Evolutionary conservation across 2,329 filamentous ascomycete genomes (phyloP).

Genomic region (Orbilia oligospora): DNA sequence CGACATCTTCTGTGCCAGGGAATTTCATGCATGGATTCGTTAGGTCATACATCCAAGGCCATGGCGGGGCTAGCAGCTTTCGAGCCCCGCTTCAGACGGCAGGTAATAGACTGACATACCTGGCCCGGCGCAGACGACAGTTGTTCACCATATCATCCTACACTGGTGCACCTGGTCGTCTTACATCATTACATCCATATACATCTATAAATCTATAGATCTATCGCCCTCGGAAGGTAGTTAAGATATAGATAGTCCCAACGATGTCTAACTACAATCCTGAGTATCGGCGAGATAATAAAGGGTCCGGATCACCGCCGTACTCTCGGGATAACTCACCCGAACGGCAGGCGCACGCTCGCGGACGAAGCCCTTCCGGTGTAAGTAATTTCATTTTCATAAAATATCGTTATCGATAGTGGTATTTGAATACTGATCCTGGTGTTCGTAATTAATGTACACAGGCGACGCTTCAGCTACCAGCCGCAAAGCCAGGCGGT

Average conservation of each 20-base stretch:
- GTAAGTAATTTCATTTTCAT: slow-evolving; percentile 27
- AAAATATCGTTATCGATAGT: too few species aligned
- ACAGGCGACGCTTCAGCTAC: slow-evolving; percentile 49
- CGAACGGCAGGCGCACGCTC: slow-evolving; percentile 32
- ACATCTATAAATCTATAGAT: neutral
- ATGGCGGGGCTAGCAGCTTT: slow-evolving; percentile 19
- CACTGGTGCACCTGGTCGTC: neutral
- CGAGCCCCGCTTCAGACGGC: slow-evolving; percentile 15
- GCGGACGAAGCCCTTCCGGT: slow-evolving; percentile 37
- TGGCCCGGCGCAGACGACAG: slow-evolving; percentile 35
- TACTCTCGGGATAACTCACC: slow-evolving; percentile 55
- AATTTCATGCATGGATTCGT: slow-evolving; percentile 21
- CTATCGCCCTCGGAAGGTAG: too few species aligned
- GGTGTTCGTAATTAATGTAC: neutral
- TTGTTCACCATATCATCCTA: neutral
- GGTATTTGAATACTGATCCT: neutral
- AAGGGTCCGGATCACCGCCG: slow-evolving; percentile 33
- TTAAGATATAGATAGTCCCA: too few species aligned
- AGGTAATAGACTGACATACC: slow-evolving; percentile 5
- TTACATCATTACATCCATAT: slow-evolving; percentile 7
- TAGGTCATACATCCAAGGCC: slow-evolving; percentile 9
- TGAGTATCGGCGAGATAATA: slow-evolving; percentile 42
- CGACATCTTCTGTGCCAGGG: slow-evolving; percentile 14
- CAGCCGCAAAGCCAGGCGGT: slow-evolving; percentile 31
- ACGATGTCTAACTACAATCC: slow-evolving; percentile 61